phyloP scores from a whole-genome alignment of 2,329 filamentous ascomycete species.

The Dryadomyces quercivorus region DNA sequence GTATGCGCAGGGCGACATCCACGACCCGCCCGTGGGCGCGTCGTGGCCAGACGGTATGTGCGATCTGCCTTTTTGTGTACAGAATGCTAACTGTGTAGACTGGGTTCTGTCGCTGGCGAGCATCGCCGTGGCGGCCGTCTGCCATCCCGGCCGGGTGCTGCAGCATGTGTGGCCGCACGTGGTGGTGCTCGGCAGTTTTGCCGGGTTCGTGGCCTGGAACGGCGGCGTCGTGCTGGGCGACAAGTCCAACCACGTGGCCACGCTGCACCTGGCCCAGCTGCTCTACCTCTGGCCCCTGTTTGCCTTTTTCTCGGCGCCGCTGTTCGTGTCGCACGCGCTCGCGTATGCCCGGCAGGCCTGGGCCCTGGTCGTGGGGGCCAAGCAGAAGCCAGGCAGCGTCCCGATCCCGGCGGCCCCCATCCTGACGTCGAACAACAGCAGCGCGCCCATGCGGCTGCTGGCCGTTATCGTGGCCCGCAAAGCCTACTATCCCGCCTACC shows the following conservation, averaged over 20 bases:
- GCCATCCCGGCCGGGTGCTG: conserved; percentile 33
- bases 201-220: conserved; percentile 71
- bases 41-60: conserved; percentile 38
- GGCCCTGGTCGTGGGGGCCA: not conserved
- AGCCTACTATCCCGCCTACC: conserved; percentile 23
- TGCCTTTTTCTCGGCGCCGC: conserved; percentile 75
- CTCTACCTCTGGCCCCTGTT: conserved; percentile 92
- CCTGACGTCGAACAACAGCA: not conserved
- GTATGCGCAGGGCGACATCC: conserved; percentile 38
- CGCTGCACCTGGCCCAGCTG: conserved; percentile 81
- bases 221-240: conserved; percentile 88
- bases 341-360: not conserved
- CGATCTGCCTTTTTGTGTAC: not conserved
- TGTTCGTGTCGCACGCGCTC: conserved; percentile 35
- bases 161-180: conserved; percentile 46
- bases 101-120: conserved; percentile 48
- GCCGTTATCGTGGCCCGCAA: conserved; percentile 19
- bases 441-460: conserved; percentile 5
- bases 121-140: conserved; percentile 43
- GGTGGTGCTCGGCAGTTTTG: conserved; percentile 54
- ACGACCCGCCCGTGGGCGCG: conserved; percentile 37
- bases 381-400: not conserved
- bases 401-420: not conserved
- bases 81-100: conserved; percentile 24
- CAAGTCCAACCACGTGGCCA: conserved; percentile 86